Evolutionary conservation across 495 filamentous ascomycete species (phyloP), one percentile per base, ranked within the genome.

Genomic region (Physcia stellaris): DNA sequence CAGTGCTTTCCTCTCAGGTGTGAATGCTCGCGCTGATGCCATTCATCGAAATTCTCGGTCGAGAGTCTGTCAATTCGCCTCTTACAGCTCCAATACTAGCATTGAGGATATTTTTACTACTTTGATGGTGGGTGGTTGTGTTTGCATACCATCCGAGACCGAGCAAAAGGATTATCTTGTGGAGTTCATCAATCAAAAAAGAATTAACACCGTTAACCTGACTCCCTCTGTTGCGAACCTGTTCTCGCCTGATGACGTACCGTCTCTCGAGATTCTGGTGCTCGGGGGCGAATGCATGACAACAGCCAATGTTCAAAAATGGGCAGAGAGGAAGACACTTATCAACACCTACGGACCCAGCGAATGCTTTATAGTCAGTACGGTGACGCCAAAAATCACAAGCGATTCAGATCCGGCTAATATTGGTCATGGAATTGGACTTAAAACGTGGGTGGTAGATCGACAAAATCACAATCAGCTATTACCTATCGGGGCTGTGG

Each of bases 271-370:
- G 28, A 61, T 45, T 24, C 47, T 76, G 1, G 51, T 68, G 15
- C 52, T 69, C 21, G 65, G 54, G 6, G 73, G 73, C 6, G 76
- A 80, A 49, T 56, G 67, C 27, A 68, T 79, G 63, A 64, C 65
- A 17, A 56, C 60, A 29, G 62, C 62, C 2, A 52, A 71, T 40
- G 51, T 72, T 24, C 53, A 58, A 1, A 65, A 59, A 17, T 79
- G 75, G 76, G 70, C 64, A 10, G 59, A 52, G 40, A n/a, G n/a
- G n/a, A 61, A 68, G 24, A 55, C 57, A 54, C 57, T 75, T 35
- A 48, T 77, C 41, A 78, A 78, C 50, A 73, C 60, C 2, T 80
- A 78, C 40, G 76, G 76, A 0, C 76, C 76, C 1, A 65, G 62
- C 3, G 66, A 69, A 41, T 54, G 49, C 39, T 54, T 61, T 35